Evolutionary conservation across 1,284 basidiomycete genomes (phyloP), one percentile per base, ranked within the genome.

Genomic region (Cutaneotrichosporon sp.): DNA sequence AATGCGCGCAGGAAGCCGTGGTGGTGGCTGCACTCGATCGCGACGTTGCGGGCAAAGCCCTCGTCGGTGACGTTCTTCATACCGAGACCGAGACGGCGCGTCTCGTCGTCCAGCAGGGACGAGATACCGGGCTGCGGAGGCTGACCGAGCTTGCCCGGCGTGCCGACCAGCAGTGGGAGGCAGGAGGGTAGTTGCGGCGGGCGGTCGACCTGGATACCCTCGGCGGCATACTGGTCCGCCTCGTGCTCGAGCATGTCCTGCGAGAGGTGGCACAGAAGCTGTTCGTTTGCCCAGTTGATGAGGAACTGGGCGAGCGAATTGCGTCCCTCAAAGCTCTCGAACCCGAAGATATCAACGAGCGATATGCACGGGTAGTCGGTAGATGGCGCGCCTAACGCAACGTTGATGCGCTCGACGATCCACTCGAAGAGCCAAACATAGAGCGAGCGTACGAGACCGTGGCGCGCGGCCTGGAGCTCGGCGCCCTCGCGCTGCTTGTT

Each of bases 271-370:
- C 59, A 59, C 25, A 60, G 56, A 8, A 63, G 61, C 50, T 66
- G 61, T 59, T 66, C 64, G 59, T 66, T 66, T 25, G 64, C 61
- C 64, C 64, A 66, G 59, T 66, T 66, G 64, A 66, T 66, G 22
- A 66, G 54, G 50, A 66, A 66, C 56, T 66, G 64, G 1, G 58
- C 61, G 5, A 66, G 60, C n/a, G 60, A 60, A 46, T 66, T 63
- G 20, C 24, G 52, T 11, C 38, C 54, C 24, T 51, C 49, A 45
- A 63, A 66, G 36, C 60, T 60, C 51, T 66, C 64, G n/a, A 66
- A 66, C 5, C 64, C 64, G 27, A 66, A 66, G 31, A 66, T 66
- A 24, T 66, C 64, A 9, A 66, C 59, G 5, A 66, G 56, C 0
- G 64, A 56, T 43, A 66, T 61, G 36, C 58, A 65, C 20, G 64